Conservation (phyloP, 306 rosid species). For the Pueraria montana region DNA sequence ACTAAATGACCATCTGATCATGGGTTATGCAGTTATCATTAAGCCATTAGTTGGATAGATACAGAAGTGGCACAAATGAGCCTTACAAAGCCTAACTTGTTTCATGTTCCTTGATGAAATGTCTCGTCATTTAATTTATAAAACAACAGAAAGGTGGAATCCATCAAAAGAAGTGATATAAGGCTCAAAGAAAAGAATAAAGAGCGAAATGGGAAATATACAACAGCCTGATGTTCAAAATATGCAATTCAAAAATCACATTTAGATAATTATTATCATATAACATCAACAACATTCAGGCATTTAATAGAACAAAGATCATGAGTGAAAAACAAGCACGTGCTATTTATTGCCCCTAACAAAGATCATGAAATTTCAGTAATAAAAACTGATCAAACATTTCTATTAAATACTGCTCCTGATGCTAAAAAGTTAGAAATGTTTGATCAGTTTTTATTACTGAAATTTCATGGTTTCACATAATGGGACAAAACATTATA, state of each 20-base stretch:
- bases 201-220: neutral
- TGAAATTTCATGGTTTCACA: constrained; percentile 26
- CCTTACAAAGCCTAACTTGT: neutral
- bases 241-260: neutral
- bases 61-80: neutral
- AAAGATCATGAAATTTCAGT: constrained; percentile 13
- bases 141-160: neutral
- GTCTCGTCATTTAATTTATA: neutral
- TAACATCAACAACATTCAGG: neutral
- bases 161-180: neutral
- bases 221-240: neutral
- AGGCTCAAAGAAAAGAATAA: neutral
- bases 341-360: neutral
- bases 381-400: neutral
- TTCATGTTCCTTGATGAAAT: constrained; percentile 16
- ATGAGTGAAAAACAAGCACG: neutral
- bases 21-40: neutral
- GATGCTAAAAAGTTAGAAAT: neutral
- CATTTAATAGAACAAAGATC: constrained; percentile 7
- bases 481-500: neutral
- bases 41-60: neutral
- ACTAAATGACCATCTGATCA: neutral
- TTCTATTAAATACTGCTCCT: neutral
- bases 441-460: constrained; percentile 1
- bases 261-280: neutral